These are phyloP conservation scores for Diutina catenulata DNA, from an alignment of 1,139 yeast genomes.

Conservation along the genomic window DNA sequence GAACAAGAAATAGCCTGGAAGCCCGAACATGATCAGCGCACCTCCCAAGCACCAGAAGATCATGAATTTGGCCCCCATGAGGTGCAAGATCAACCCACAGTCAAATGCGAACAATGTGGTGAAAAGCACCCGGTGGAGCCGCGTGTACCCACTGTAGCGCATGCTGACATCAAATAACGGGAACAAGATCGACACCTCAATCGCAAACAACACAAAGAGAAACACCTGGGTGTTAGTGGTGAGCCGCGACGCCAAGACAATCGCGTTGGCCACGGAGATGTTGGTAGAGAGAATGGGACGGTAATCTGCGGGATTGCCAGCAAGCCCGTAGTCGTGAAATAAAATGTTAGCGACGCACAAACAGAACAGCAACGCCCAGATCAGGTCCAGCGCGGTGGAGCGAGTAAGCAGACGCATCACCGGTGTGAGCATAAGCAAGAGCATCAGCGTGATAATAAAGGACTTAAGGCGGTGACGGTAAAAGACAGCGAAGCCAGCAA, in stretches of 20 bases:
- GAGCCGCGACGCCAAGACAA: constrained; percentile 80
- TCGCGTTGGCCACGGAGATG: constrained; percentile 73
- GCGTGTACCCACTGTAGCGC: constrained; percentile 15
- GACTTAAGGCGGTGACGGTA: constrained; percentile 33
- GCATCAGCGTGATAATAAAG: constrained; percentile 53
- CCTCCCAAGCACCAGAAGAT: constrained; percentile 31
- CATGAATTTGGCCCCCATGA: constrained; percentile 27
- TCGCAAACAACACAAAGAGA: constrained; percentile 64
- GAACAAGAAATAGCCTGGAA: constrained; percentile 41
- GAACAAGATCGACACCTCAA: constrained; percentile 59
- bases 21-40: constrained; percentile 33
- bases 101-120: constrained; percentile 10
- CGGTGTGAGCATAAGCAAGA: constrained; percentile 73
- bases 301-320: constrained; percentile 15
- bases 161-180: constrained; percentile 61
- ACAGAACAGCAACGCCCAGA: constrained; percentile 86
- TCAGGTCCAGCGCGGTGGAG: constrained; percentile 87
- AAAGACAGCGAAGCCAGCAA: constrained; percentile 17
- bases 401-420: constrained; percentile 78
- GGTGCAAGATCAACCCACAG: neutral
- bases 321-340: constrained; percentile 52
- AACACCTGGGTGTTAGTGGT: constrained; percentile 66
- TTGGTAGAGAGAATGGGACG: constrained; percentile 71
- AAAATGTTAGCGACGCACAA: constrained; percentile 55
- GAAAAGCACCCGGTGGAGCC: constrained; percentile 17